Percentiles rank a stretch among this genome's conserved stretches.
phyloP scores from a whole-genome alignment of 441 rosid species.

The Erodium texanum region DNA sequence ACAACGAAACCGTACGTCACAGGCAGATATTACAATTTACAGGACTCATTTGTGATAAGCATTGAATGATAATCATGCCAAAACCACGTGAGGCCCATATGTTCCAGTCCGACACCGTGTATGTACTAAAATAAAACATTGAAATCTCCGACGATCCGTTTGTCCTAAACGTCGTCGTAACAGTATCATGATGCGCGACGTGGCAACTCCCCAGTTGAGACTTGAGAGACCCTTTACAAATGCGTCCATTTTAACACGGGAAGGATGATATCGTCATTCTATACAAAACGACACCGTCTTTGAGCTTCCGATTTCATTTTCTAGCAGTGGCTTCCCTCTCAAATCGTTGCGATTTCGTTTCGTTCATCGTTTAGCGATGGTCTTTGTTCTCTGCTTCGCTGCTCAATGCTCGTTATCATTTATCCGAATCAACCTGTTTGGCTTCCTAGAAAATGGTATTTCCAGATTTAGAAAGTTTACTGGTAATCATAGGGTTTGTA shows the following conservation, averaged over 20 bases:
- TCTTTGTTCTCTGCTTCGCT: not conserved
- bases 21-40: too few species aligned
- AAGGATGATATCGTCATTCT: not conserved
- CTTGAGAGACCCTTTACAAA: too few species aligned
- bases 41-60: too few species aligned
- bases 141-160: too few species aligned
- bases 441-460: conserved; percentile 21
- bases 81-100: too few species aligned
- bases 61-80: too few species aligned
- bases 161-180: too few species aligned
- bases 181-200: too few species aligned
- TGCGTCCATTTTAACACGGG: not conserved
- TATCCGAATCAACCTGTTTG: not conserved
- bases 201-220: too few species aligned
- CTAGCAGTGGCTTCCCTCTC: not conserved
- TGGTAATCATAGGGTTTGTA: conserved; percentile 26
- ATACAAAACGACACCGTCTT: not conserved
- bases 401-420: not conserved
- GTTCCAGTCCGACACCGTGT: too few species aligned
- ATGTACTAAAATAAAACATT: too few species aligned
- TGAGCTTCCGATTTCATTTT: conserved; percentile 19
- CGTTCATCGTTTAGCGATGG: not conserved
- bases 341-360: not conserved
- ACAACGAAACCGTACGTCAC: too few species aligned
- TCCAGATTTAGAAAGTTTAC: conserved; percentile 15